Percentiles rank a stretch among this genome's conserved stretches.
Conservation (phyloP, 2,329 filamentous ascomycete genomes). For the Dothideomycetes sp. region DNA sequence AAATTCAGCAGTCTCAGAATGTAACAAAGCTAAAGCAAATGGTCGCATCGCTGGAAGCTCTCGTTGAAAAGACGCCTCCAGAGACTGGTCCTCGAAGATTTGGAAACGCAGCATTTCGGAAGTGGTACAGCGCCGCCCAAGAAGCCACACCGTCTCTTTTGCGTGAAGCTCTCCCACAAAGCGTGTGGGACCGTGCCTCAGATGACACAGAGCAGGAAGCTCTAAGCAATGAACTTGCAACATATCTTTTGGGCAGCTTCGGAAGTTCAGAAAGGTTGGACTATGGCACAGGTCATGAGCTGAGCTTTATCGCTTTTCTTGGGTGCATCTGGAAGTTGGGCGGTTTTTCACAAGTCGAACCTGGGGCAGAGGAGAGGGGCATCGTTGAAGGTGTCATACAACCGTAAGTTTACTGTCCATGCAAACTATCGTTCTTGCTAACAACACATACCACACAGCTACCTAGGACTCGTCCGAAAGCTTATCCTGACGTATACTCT, state of each 20-base stretch:
- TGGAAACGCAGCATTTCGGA: conserved; percentile 83
- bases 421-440: not conserved
- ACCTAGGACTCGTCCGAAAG: conserved; percentile 68
- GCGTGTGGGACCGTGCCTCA: conserved; percentile 32
- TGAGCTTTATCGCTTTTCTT: conserved; percentile 89
- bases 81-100: conserved; percentile 81
- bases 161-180: conserved; percentile 44
- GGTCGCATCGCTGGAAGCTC: conserved; percentile 52
- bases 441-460: conserved; percentile 41
- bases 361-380: conserved; percentile 58
- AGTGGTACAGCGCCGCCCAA: conserved; percentile 66
- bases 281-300: conserved; percentile 91
- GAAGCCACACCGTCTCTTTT: conserved; percentile 50
- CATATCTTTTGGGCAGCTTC: conserved; percentile 77
- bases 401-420: conserved; percentile 49
- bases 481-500: conserved; percentile 87
- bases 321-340: conserved; percentile 85
- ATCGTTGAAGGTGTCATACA: conserved; percentile 78
- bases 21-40: conserved; percentile 58
- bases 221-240: conserved; percentile 57
- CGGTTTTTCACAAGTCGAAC: conserved; percentile 54
- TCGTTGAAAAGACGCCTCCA: conserved; percentile 73
- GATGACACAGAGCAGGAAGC: conserved; percentile 18
- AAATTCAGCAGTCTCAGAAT: conserved; percentile 43
- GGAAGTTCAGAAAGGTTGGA: conserved; percentile 84